phyloP scores from a whole-genome alignment of 1,139 yeast genomes.

The Candida tetrigidarum region DNA sequence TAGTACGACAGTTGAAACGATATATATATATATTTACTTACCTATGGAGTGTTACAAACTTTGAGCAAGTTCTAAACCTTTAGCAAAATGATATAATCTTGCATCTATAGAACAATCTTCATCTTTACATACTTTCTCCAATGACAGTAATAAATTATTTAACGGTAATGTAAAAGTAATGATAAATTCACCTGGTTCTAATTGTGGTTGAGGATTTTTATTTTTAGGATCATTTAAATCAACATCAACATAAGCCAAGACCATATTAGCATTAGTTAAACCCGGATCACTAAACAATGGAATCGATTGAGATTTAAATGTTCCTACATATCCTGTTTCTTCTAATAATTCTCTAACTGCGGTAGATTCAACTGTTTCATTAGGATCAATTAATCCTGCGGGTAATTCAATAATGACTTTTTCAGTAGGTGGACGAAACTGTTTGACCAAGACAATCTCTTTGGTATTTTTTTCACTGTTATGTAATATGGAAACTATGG shows the following conservation, averaged over 20 bases:
- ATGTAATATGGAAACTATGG: constrained; percentile 73
- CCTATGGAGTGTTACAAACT: constrained; percentile 5
- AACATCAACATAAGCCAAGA: constrained; percentile 76
- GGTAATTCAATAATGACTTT: constrained; percentile 93
- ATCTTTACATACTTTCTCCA: constrained; percentile 49
- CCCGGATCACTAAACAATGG: constrained; percentile 88
- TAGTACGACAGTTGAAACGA: background rate
- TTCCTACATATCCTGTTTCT: constrained; percentile 90
- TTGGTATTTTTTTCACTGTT: constrained; percentile 43
- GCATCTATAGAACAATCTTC: constrained; percentile 86
- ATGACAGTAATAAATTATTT: constrained; percentile 54
- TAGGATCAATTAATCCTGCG: constrained; percentile 90
- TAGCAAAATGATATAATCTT: constrained; percentile 82
- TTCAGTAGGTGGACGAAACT: constrained; percentile 89
- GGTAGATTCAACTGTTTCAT: constrained; percentile 75
- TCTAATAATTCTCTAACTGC: constrained; percentile 88
- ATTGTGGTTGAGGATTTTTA: constrained; percentile 65
- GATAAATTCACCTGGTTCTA: constrained; percentile 90
- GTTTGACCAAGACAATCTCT: constrained; percentile 77
- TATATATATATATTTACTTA: too few species aligned
- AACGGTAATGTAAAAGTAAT: constrained; percentile 78
- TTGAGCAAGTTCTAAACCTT: constrained; percentile 51
- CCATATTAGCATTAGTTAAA: constrained; percentile 86
- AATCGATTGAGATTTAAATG: constrained; percentile 53
- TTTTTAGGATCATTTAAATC: constrained; percentile 72